phyloP scores from a whole-genome alignment of 2,329 filamentous ascomycete species.

The Cladorrhinum sp. region DNA sequence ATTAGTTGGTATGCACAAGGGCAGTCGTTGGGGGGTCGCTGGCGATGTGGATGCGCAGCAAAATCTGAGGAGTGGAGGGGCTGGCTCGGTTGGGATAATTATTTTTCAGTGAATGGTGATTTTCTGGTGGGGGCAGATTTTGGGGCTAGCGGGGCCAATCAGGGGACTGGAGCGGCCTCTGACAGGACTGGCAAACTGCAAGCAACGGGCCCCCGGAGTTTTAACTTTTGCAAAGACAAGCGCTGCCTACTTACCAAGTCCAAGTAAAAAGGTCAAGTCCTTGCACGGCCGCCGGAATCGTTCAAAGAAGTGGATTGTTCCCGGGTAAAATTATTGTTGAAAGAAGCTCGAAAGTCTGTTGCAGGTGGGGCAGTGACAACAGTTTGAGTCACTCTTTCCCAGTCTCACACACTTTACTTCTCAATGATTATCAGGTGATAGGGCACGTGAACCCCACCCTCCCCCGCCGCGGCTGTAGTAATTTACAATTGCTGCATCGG shows the following conservation, averaged over 20 bases:
- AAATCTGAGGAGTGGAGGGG: constrained; percentile 27
- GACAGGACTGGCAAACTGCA: constrained; percentile 6
- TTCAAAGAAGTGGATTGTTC: neutral
- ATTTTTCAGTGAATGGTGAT: constrained; percentile 30
- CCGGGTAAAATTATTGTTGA: neutral
- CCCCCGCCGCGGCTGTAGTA: neutral
- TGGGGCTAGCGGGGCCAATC: constrained; percentile 24
- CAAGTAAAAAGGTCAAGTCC: neutral
- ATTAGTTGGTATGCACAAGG: constrained; percentile 10
- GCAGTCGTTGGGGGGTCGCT: constrained; percentile 15
- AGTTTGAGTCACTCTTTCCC: neutral
- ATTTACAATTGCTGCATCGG: constrained; percentile 8
- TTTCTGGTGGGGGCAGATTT: constrained; percentile 30
- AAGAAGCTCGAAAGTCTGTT: constrained; percentile 1
- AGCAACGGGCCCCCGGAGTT: neutral
- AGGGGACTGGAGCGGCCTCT: constrained; percentile 2
- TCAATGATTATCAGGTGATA: constrained; percentile 1
- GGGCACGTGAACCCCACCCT: neutral
- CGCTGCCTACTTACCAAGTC: neutral
- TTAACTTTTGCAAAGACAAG: neutral
- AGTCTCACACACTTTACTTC: neutral
- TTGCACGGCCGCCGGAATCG: constrained; percentile 5
- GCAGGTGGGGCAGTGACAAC: neutral
- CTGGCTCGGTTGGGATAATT: constrained; percentile 22
- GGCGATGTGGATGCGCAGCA: constrained; percentile 16